Evolutionary conservation across 768 basidiomycete genomes (phyloP).

Genomic region (Russula sp.): DNA sequence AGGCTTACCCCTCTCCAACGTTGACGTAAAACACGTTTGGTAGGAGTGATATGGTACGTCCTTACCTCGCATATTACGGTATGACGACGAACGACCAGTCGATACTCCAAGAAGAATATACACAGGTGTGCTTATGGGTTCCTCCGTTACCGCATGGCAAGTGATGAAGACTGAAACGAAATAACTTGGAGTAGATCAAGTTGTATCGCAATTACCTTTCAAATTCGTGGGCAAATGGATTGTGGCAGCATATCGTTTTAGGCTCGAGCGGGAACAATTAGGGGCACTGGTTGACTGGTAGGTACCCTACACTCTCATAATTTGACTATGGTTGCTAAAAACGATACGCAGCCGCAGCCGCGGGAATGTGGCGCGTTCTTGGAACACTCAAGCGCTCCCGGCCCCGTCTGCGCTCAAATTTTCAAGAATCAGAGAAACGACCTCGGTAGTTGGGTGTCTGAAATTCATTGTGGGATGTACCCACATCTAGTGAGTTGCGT

Average conservation of each 20-base stretch:
- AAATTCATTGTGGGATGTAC: slow-evolving; percentile 74
- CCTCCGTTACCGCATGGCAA: neutral
- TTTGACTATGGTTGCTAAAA: too few relatives aligned
- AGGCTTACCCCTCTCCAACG: too few relatives aligned
- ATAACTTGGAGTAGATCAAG: slow-evolving; percentile 39
- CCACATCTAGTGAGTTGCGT: slow-evolving; percentile 47
- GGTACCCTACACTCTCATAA: slow-evolving; percentile 41
- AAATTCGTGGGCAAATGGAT: slow-evolving; percentile 47
- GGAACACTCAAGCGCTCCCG: slow-evolving; percentile 71
- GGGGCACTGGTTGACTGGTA: slow-evolving; percentile 81
- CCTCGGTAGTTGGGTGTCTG: slow-evolving; percentile 64
- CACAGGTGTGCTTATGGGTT: slow-evolving; percentile 43
- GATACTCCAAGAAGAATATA: slow-evolving; percentile 61
- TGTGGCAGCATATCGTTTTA: slow-evolving; percentile 76
- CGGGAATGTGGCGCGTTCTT: slow-evolving; percentile 80
- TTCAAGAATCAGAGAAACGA: slow-evolving; percentile 55
- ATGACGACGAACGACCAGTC: slow-evolving; percentile 54
- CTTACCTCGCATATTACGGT: slow-evolving; percentile 85
- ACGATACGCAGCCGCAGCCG: slow-evolving; percentile 69
- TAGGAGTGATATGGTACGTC: slow-evolving; percentile 86
- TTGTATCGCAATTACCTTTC: slow-evolving; percentile 67
- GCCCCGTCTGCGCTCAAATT: slow-evolving; percentile 46
- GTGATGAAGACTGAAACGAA: neutral
- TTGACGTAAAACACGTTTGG: neutral
- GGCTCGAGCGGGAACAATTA: slow-evolving; percentile 52